Evolutionary conservation across 306 rosid genomes (phyloP), one percentile per base, ranked within the genome.

Genomic region (Cucumis melo): DNA sequence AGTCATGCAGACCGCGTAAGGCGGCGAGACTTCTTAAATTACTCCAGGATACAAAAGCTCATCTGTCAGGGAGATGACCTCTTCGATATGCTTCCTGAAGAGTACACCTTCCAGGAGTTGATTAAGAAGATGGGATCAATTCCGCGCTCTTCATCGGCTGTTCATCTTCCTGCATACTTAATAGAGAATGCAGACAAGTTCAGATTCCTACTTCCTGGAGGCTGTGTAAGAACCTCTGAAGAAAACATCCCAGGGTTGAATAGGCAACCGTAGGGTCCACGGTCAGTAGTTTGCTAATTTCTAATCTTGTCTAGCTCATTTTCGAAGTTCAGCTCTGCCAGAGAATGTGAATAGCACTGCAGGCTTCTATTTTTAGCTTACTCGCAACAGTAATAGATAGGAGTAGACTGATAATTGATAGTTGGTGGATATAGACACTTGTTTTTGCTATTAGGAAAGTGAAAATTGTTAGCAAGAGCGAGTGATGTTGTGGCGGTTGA

Each of bases 1-100:
- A 92, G 99, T 86, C 99, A 94, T 1, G 93, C 97, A 24, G 95
- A 94, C 76, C 97, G 97, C 0, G 97, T 90, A n/a, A 86, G 41
- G 71, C 51, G 62, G 76, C 85, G 66, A 39, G 87, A 84, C 14
- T 94, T 94, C 80, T 83, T 94, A 5, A 77, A 88, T 62, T 82
- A 84, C 62, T 76, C 87, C 21, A 90, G 99, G 80, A 94, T 92
- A 73, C 97, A 94, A 77, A 77, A 85, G 59, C 80, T 86, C 27
- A 87, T 94, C 56, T 94, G 99, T 80, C 77, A 51, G 19, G 99
- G 99, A 57, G 83, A 81, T 29, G 92, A 94, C 80, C 95, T 94
- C 36, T 94, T 81, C 8, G 89, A 90, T 54, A 92, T 94, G 99
- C 85, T 94, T 27, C 99, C 96, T 0, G 99, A 94, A 84, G 99